These are phyloP conservation scores for Podaxis mareebaensis DNA, from an alignment of 768 basidiomycete genomes.

Conservation along the genomic window DNA sequence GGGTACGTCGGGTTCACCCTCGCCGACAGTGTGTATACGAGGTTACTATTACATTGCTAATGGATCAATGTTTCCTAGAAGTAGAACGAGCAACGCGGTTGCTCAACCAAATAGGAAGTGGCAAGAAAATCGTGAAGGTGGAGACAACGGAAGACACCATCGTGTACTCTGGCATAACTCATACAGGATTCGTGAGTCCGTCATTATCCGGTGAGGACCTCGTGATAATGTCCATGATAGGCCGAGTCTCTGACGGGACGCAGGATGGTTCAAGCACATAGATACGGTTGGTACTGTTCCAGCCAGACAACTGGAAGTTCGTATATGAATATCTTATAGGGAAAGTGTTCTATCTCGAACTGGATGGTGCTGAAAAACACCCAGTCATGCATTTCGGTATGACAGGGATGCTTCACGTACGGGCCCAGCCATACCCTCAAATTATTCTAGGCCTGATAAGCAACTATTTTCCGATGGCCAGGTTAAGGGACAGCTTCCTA, in stretches of 20 bases:
- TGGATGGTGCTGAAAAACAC: slow-evolving; percentile 58
- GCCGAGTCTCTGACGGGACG: slow-evolving; percentile 54
- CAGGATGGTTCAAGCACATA: slow-evolving; percentile 42
- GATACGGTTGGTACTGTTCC: slow-evolving; percentile 47
- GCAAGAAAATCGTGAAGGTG: slow-evolving; percentile 55
- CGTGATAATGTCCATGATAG: slow-evolving; percentile 32
- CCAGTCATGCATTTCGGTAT: slow-evolving; percentile 84
- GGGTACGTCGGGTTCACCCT: slow-evolving; percentile 30
- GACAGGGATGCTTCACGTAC: slow-evolving; percentile 78
- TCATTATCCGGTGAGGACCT: background rate
- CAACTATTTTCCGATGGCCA: slow-evolving; percentile 7
- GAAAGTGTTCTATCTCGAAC: slow-evolving; percentile 66
- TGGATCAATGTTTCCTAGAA: slow-evolving; percentile 39
- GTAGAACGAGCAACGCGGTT: slow-evolving; percentile 68
- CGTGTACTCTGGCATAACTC: slow-evolving; percentile 59
- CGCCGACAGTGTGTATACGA: background rate
- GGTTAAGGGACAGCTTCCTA: slow-evolving; percentile 51
- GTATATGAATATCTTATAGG: slow-evolving; percentile 31
- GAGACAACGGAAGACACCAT: slow-evolving; percentile 61
- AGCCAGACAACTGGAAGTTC: background rate
- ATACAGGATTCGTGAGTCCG: slow-evolving; percentile 60
- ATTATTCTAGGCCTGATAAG: background rate
- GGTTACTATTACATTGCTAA: background rate
- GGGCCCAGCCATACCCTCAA: slow-evolving; percentile 20
- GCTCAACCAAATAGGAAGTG: slow-evolving; percentile 49